A percentile compares a stretch with the other conserved stretches of the same genome.
Conservation (phyloP, 1,139 yeast genomes). For the Suhomyces bribrorum region DNA sequence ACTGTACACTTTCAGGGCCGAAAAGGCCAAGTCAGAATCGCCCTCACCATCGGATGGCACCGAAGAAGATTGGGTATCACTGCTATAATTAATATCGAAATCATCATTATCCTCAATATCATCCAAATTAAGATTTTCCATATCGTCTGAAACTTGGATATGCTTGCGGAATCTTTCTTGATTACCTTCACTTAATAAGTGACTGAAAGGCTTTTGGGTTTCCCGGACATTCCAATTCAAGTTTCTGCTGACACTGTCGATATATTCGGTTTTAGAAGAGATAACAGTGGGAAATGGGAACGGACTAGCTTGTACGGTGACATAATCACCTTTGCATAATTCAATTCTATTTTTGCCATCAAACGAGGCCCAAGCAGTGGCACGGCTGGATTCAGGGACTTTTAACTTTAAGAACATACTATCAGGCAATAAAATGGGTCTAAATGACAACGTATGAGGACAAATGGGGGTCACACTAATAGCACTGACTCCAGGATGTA, state of each 20-base stretch:
- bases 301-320: slow-evolving; percentile 74
- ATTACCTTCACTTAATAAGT: slow-evolving; percentile 50
- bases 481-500: slow-evolving; percentile 88
- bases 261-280: slow-evolving; percentile 72
- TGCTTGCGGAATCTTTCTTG: slow-evolving; percentile 26
- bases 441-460: slow-evolving; percentile 85
- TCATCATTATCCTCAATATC: slow-evolving; percentile 20
- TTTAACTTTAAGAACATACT: slow-evolving; percentile 77
- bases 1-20: slow-evolving; percentile 16
- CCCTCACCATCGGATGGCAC: slow-evolving; percentile 19
- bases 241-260: slow-evolving; percentile 80
- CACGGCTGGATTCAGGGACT: slow-evolving; percentile 67
- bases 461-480: slow-evolving; percentile 90
- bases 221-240: slow-evolving; percentile 87
- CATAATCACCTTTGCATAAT: slow-evolving; percentile 70
- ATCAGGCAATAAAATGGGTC: slow-evolving; percentile 86
- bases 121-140: slow-evolving; percentile 15
- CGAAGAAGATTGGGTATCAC: slow-evolving; percentile 16
- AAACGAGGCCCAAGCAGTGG: slow-evolving; percentile 89
- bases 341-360: slow-evolving; percentile 83
- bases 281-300: slow-evolving; percentile 86
- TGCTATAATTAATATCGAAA: slow-evolving; percentile 29
- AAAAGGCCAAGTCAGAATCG: slow-evolving; percentile 13
- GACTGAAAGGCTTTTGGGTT: slow-evolving; percentile 73
- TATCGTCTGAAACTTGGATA: slow-evolving; percentile 6